phyloP scores from a whole-genome alignment of 768 basidiomycete species.

The Neoboletus magnificus region DNA sequence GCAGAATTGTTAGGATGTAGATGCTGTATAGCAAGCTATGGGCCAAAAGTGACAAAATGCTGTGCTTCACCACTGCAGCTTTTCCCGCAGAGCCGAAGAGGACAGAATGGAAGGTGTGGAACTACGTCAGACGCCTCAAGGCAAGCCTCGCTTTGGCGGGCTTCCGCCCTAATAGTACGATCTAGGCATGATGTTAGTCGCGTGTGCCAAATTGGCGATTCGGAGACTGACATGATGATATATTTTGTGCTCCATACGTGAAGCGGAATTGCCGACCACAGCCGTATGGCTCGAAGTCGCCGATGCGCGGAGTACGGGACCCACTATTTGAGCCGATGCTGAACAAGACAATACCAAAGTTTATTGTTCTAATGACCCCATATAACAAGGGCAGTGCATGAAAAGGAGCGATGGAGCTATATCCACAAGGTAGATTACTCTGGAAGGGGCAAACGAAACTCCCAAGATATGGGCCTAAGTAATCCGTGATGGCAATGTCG shows the following conservation, averaged over 20 bases:
- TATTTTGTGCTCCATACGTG: neutral
- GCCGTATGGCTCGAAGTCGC: neutral
- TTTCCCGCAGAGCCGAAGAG: neutral
- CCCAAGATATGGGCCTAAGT: neutral
- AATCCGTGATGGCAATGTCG: neutral
- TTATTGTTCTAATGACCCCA: neutral
- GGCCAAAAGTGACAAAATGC: neutral
- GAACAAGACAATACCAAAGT: neutral
- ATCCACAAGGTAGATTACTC: slow-evolving; percentile 4
- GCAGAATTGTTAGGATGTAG: neutral
- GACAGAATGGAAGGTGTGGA: slow-evolving; percentile 19
- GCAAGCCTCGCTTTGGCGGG: slow-evolving; percentile 24
- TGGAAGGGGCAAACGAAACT: neutral
- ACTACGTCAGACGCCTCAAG: slow-evolving; percentile 27
- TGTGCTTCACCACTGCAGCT: slow-evolving; percentile 4
- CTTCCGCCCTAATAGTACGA: slow-evolving; percentile 5
- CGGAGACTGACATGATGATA: slow-evolving; percentile 3
- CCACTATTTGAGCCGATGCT: neutral
- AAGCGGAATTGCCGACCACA: neutral
- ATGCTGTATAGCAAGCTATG: neutral
- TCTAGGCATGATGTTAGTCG: slow-evolving; percentile 9
- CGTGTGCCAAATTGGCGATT: slow-evolving; percentile 9
- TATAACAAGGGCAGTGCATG: slow-evolving; percentile 7
- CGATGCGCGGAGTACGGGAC: neutral
- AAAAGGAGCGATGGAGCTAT: slow-evolving; percentile 3